Base-by-base conservation (phyloP, 2,329 filamentous ascomycete species). In the Didymella exigua region DNA sequence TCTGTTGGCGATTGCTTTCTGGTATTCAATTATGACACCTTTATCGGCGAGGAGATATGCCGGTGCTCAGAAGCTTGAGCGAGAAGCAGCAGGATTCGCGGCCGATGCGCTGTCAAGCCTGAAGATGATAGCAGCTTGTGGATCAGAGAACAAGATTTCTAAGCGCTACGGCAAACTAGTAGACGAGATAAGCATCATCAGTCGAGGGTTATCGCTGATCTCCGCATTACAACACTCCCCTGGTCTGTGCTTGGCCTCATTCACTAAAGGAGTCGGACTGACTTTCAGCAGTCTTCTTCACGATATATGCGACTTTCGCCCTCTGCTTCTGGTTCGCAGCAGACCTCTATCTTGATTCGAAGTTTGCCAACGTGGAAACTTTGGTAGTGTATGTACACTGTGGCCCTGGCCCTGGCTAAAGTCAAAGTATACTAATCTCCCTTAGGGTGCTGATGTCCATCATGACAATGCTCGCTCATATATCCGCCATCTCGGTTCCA, bases 291-390 rank as follows among this genome's bases (percentile, higher is more conserved):
- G 65, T 67, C 0, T 69, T 67, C 36, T 68, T 69, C 42, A 46
- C 56, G 2, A 67, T 67, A 23, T 69, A 59, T 52, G 61, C 60
- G 61, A 69, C 66, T 3, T 62, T 62, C 11, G 63, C 66, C 6
- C 49, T 69, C 5, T 69, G 66, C 41, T 69, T 69, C 42, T 69
- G 66, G 66, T 69, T 58, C 31, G 66, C 66, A 14, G 61, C 64
- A 9, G 58, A 58, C 34, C 49, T 69, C 4, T 67, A 62, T 34
- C 34, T 61, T 2, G 50, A 41, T 13, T 37, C 54, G 1, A 42
- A 54, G n/a, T 60, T 67, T 31, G 37, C 49, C 10, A 60, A 49
- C 29, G 61, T 67, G 0, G 50, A 67, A 24, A 58, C 56, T 1
- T 47, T 67, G 8, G 52, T 67, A 18, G 61, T 67, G 61, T 64